Base-by-base conservation (phyloP, 495 filamentous ascomycete genomes). In the Xylaria castorea region DNA sequence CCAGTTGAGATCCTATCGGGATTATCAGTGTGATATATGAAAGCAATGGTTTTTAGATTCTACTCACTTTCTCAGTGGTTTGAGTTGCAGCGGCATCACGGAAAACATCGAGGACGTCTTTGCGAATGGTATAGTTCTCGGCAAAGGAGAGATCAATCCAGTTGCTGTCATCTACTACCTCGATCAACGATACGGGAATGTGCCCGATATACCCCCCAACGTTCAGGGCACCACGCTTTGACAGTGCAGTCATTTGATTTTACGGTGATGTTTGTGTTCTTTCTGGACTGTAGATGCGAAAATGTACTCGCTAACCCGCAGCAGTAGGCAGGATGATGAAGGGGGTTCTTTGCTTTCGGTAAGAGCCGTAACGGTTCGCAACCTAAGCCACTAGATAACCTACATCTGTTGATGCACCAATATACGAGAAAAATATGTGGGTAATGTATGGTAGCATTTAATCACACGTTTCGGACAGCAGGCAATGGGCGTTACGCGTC, bases 61-160 rank as follows among this genome's bases (percentile, higher is more conserved):
- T 6, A 50, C 46, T 32, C 3, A 64, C 40, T 42, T 32, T 14
- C 1, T 57, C 22, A 6, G 25, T 57, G 7, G 14, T 3, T 8
- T 3, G 53, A 27, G 53, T 20, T 27, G 11, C 53, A 32, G 16
- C 53, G 3, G 30, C 53, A 2, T 57, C 11, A 20, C 30, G 53
- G 53, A 32, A 57, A 42, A 64, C 3, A 42, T n/a, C 61, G 34
- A 38, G 20, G 61, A 44, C 61, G 3, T 64, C 40, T 20, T 27
- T 64, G 32, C 40, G n/a, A 64, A 64, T 64, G 9, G 32, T 40
- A 22, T 64, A 64, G 42, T 64, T 38, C 61, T 38, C 32, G n/a
- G 61, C 34, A 14, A 64, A 64, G 9, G 40, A 44, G 6, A 38
- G 61, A 64, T 64, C 34, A 7, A 64, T 64, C 40, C 22, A 64